phyloP scores from a whole-genome alignment of 805 yeast species.

The Phaffomyces thermotolerans region DNA sequence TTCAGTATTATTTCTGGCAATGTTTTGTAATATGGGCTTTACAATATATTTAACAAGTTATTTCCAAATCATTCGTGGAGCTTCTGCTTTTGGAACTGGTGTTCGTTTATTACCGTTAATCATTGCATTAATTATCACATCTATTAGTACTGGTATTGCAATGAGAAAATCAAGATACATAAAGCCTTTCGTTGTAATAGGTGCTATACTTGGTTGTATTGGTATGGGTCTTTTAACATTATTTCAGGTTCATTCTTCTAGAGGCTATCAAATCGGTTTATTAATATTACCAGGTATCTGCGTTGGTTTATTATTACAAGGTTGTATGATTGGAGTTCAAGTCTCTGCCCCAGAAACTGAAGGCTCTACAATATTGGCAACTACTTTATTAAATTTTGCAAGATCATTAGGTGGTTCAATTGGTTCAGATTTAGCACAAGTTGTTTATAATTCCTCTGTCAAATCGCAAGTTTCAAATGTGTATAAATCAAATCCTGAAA shows the following conservation, averaged over 20 bases:
- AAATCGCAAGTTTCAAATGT: slow-evolving; percentile 14
- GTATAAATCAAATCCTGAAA: not conserved
- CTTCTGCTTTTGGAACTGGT: slow-evolving; percentile 18
- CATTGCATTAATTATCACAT: slow-evolving; percentile 10
- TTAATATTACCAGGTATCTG: slow-evolving; percentile 32
- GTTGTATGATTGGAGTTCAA: slow-evolving; percentile 26
- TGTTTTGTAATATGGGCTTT: slow-evolving; percentile 33
- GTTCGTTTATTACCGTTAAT: slow-evolving; percentile 18
- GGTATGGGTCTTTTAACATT: slow-evolving; percentile 30
- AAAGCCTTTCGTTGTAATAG: slow-evolving; percentile 29
- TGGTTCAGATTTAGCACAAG: slow-evolving; percentile 31
- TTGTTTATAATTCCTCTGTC: slow-evolving; percentile 28
- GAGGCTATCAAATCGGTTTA: slow-evolving; percentile 27
- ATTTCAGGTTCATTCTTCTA: slow-evolving; percentile 25
- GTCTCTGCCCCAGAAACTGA: slow-evolving; percentile 39
- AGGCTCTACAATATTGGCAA: slow-evolving; percentile 40
- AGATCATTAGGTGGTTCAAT: slow-evolving; percentile 38
- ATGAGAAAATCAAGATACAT: slow-evolving; percentile 28
- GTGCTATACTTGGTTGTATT: slow-evolving; percentile 24
- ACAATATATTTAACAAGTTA: slow-evolving; percentile 36
- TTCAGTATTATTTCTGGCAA: slow-evolving; percentile 27
- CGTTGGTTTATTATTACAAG: slow-evolving; percentile 30
- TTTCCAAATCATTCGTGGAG: slow-evolving; percentile 40
- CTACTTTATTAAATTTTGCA: slow-evolving; percentile 34
- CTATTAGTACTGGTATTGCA: slow-evolving; percentile 22